Evolutionary conservation across 352 stramenopile species (phyloP).

Genomic region (Globisporangium irregulare): DNA sequence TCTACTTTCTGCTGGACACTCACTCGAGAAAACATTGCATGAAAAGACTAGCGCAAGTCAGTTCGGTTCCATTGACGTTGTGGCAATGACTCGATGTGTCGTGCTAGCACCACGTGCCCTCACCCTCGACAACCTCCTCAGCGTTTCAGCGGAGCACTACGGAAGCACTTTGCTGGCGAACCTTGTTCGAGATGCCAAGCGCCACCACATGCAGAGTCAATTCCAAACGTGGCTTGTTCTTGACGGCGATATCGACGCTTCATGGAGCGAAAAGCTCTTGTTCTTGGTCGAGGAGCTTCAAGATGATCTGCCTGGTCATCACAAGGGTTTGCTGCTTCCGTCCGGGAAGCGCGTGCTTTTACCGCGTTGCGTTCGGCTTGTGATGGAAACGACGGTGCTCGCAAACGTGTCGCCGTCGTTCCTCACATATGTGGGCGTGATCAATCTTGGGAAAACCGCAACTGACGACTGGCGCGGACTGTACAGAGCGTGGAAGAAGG

Average conservation of each 20-base stretch:
- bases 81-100: constrained; percentile 22
- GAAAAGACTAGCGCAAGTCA: background rate
- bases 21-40: background rate
- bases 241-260: constrained; percentile 47
- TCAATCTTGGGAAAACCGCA: constrained; percentile 26
- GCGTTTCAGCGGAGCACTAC: constrained; percentile 16
- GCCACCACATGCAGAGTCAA: constrained; percentile 12
- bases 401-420: constrained; percentile 51
- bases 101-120: constrained; percentile 46
- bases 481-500: constrained; percentile 47
- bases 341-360: constrained; percentile 37
- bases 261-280: constrained; percentile 53
- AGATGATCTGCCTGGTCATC: constrained; percentile 12
- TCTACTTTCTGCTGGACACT: constrained; percentile 6
- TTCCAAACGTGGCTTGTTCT: constrained; percentile 62
- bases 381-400: constrained; percentile 57
- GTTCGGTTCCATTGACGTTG: background rate
- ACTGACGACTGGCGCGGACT: constrained; percentile 23
- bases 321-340: constrained; percentile 30
- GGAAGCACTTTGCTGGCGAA: constrained; percentile 35
- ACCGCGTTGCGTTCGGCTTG: constrained; percentile 33
- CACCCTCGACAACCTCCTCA: constrained; percentile 29
- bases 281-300: constrained; percentile 26
- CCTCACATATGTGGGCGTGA: constrained; percentile 37
- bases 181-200: constrained; percentile 47